Evolutionary conservation across 2,329 filamentous ascomycete species (phyloP).

Genomic region (Apiospora arundinis): DNA sequence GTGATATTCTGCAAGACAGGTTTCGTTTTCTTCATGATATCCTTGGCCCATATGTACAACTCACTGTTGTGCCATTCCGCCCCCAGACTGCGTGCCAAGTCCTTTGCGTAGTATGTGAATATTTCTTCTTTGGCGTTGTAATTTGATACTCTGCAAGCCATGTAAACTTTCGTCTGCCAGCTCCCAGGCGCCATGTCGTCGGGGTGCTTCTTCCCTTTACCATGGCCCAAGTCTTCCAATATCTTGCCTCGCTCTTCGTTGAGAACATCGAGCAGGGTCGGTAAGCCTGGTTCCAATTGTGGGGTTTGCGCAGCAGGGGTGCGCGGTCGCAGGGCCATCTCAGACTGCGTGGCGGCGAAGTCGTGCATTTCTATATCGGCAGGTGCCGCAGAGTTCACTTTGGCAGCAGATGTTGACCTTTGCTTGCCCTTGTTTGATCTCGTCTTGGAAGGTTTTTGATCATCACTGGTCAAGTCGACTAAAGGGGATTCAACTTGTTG

Average conservation of each 20-base stretch:
- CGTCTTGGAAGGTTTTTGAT: constrained; percentile 19
- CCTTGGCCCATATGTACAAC: constrained; percentile 39
- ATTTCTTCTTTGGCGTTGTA: constrained; percentile 47
- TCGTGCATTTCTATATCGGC: constrained; percentile 25
- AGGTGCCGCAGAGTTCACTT: not conserved
- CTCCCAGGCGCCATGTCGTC: constrained; percentile 34
- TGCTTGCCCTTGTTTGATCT: constrained; percentile 18
- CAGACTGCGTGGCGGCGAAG: constrained; percentile 18
- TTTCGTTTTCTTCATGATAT: constrained; percentile 36
- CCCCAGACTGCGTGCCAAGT: constrained; percentile 40
- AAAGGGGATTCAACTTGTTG: not conserved
- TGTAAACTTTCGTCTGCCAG: constrained; percentile 41
- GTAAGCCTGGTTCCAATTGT: constrained; percentile 23
- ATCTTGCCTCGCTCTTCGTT: constrained; percentile 35
- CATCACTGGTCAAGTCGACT: constrained; percentile 21
- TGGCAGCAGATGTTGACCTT: not conserved
- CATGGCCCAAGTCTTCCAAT: constrained; percentile 35
- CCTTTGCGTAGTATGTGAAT: constrained; percentile 51
- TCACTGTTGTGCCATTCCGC: constrained; percentile 40
- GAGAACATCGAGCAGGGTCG: constrained; percentile 31
- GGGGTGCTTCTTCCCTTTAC: constrained; percentile 38
- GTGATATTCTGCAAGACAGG: constrained; percentile 35
- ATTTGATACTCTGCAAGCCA: constrained; percentile 48
- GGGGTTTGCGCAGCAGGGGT: not conserved
- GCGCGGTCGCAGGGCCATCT: constrained; percentile 19